These are phyloP conservation scores for Beauveria medogensis DNA, from an alignment of 2,329 filamentous ascomycete species.

Conservation along the genomic window DNA sequence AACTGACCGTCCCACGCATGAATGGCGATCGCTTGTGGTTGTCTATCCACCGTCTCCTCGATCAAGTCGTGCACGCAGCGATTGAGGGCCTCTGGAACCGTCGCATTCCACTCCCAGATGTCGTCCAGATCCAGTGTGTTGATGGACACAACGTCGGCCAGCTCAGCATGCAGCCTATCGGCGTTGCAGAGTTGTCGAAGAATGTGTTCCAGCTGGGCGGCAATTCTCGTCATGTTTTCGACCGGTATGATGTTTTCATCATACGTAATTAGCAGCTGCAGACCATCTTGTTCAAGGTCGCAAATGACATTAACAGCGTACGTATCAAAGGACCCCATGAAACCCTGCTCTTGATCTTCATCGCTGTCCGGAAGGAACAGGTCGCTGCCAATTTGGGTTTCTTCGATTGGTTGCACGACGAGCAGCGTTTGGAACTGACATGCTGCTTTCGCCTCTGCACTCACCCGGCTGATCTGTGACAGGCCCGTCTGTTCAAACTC, in stretches of 20 bases:
- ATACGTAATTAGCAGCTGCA: background rate
- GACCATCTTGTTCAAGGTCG: background rate
- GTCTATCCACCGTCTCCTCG: background rate
- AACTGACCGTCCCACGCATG: constrained; percentile 18
- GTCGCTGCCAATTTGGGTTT: background rate
- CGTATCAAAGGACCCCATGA: background rate
- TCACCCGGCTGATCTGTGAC: constrained; percentile 10
- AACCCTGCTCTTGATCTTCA: background rate
- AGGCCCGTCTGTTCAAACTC: constrained; percentile 13
- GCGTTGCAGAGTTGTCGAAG: constrained; percentile 9
- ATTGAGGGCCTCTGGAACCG: background rate
- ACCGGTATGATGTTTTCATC: background rate
- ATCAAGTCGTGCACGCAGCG: constrained; percentile 3
- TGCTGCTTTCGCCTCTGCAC: constrained; percentile 10
- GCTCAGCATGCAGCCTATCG: background rate
- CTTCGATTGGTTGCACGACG: constrained; percentile 10
- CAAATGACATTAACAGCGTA: constrained; percentile 1
- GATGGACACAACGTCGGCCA: background rate
- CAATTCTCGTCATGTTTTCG: background rate
- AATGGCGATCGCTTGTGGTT: constrained; percentile 15
- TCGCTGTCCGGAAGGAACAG: constrained; percentile 1
- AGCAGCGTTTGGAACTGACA: constrained; percentile 18
- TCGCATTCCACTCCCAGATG: constrained; percentile 6
- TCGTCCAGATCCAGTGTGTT: background rate
- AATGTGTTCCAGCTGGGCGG: constrained; percentile 5